These are phyloP conservation scores for Psilocybe tampanensis DNA, from an alignment of 768 basidiomycete species.

Conservation along the genomic window DNA sequence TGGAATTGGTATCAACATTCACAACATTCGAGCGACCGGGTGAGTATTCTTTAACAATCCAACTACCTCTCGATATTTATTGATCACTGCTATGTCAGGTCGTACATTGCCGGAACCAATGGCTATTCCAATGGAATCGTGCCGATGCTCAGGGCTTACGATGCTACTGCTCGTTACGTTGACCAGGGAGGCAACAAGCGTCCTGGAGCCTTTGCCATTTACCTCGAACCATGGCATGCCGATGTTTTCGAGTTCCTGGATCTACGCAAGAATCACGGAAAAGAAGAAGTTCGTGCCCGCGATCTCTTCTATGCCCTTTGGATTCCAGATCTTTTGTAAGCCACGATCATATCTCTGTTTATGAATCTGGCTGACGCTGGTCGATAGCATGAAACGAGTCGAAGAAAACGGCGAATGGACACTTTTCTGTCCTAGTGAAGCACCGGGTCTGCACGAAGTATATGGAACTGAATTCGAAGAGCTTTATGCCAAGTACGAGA, in stretches of 20 bases:
- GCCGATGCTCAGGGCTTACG: slow-evolving; percentile 97
- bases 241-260: slow-evolving; percentile 98
- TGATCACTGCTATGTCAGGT: slow-evolving; percentile 45
- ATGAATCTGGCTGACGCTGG: background rate
- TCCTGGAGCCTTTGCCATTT: slow-evolving; percentile 97
- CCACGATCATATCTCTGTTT: background rate
- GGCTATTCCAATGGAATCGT: slow-evolving; percentile 99
- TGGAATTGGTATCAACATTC: slow-evolving; percentile 94
- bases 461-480: slow-evolving; percentile 89
- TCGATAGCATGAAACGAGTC: slow-evolving; percentile 90
- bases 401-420: slow-evolving; percentile 91
- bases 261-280: slow-evolving; percentile 97
- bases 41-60: slow-evolving; percentile 34
- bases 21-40: slow-evolving; percentile 96
- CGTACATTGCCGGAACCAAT: slow-evolving; percentile 98
- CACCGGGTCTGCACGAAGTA: slow-evolving; percentile 86
- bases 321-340: slow-evolving; percentile 96
- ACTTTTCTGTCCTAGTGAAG: slow-evolving; percentile 97
- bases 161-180: slow-evolving; percentile 97
- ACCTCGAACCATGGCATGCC: slow-evolving; percentile 98
- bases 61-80: background rate
- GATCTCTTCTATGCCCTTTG: slow-evolving; percentile 98
- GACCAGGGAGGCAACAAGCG: slow-evolving; percentile 99
- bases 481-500: slow-evolving; percentile 86
- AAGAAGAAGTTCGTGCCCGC: slow-evolving; percentile 94